Base-by-base conservation (phyloP, 495 filamentous ascomycete genomes). In the Hyaloscypha hepaticicola region DNA sequence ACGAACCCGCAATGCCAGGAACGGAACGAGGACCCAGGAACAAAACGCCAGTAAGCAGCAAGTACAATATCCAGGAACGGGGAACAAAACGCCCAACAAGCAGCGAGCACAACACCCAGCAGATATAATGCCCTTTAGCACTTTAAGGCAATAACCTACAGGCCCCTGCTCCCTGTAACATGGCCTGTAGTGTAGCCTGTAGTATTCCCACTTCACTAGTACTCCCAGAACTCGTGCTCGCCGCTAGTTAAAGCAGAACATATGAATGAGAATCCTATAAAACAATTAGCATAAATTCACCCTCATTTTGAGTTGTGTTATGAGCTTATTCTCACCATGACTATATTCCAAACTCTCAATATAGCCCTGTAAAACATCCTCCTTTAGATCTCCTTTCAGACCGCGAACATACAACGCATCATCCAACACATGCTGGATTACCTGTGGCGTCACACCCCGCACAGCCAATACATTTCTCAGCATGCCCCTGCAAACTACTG, bases 401-500 rank as follows among this genome's bases (percentile, higher is more conserved):
- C 45, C 33, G 19, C 41, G 24, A n/a, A 65, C 24, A 45, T 33
- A 50, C 21, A 25, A 24, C 21, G 55, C 63, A 28, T 65, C 50
- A 28, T 38, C 33, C 14, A 65, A 25, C 0, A 60, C 57, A 26
- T 60, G 22, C 31, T 65, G 34, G 28, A 65, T 65, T 12, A 65
- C 52, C 55, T 60, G 22, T 5, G 12, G 50, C 22, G 38, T 38
- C 45, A 59, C 31, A 8, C 55, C 22, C 19, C 31, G 21, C 41
- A 22, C 26, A 53, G 41, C 29, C 49, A 65, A 31, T 8, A 59
- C 5, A 28, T 21, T 26, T 41, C 48, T 59, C 45, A 65, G 25
- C 21, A 31, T 51, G 22, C 63, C 56, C 21, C 55, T 66, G 64
- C 16, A 82, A 76, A 0, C 81, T 75, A 63, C 83, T 86, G 5